Conservation (phyloP, 371 early-diverging fungal genomes). For the Mucor mucedo region DNA sequence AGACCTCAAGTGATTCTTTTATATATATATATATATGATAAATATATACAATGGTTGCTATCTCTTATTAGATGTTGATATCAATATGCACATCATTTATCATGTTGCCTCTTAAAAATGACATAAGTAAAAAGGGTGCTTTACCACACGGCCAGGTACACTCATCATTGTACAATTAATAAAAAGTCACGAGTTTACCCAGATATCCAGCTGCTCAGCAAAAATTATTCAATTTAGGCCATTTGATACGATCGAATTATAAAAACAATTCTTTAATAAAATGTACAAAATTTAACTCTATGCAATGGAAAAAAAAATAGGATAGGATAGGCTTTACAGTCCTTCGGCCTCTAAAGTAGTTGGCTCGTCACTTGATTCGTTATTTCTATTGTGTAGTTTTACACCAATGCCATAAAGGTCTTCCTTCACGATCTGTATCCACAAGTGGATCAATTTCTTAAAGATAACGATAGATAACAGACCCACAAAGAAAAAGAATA, state of each 20-base stretch:
- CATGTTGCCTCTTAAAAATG: too few relatives aligned
- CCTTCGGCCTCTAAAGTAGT: conserved; percentile 7
- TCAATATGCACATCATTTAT: too few relatives aligned
- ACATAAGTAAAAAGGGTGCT: neutral
- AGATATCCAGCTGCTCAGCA: too few relatives aligned
- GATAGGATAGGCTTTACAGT: neutral
- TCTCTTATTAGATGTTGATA: too few relatives aligned
- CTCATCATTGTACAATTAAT: conserved; percentile 20
- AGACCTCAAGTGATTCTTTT: conserved; percentile 15
- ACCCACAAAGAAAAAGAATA: conserved; percentile 22
- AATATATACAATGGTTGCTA: too few relatives aligned
- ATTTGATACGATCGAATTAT: too few relatives aligned
- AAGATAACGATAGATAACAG: conserved; percentile 9
- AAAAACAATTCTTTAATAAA: too few relatives aligned
- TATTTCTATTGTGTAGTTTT: conserved; percentile 65
- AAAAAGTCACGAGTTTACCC: conserved; percentile 10
- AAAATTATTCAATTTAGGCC: too few relatives aligned
- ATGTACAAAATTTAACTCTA: conserved; percentile 14
- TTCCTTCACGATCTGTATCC: conserved; percentile 68
- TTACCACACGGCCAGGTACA: conserved; percentile 12
- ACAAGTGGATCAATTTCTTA: conserved; percentile 43
- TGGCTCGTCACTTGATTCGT: conserved; percentile 1
- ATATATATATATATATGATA: too few relatives aligned
- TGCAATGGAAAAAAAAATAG: neutral
- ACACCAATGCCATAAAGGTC: conserved; percentile 70